Evolutionary conservation across 1,284 basidiomycete species (phyloP), one percentile per base, ranked within the genome.

Genomic region (Exobasidium cylindrosporum): DNA sequence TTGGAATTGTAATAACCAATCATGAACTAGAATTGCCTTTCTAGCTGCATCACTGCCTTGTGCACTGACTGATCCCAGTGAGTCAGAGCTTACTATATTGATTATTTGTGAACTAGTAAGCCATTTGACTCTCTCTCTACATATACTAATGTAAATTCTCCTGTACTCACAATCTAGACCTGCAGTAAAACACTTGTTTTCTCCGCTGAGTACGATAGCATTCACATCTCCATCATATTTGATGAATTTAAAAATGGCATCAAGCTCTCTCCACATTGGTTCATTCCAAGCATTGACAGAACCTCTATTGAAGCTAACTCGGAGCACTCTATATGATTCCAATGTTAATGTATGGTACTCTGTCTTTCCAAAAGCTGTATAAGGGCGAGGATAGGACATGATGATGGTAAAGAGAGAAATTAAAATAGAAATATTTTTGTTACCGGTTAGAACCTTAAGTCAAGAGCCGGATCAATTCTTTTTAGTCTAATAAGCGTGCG

Each of bases 121-220:
- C 14, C 29, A 62, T 3, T 45, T 23, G 3, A 23, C 23, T 45
- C 23, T 3, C 43, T 45, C 4, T 11, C 10, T 4, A 11, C 43
- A 45, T 17, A 45, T 45, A 3, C 17, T 45, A 17, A 4, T 4
- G 23, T 45, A 10, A 43, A 43, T n/a, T 10, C n/a, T 40, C 29
- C 60, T 52, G 11, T 49, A 58, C 67, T 32, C 61, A 66, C 70
- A 60, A 60, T 80, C 79, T 7, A 80, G 68, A 4, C 79, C 79
- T 3, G 77, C 79, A 23, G 78, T 80, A 62, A 80, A 80, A 32
- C 69, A 73, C 10, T 68, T 61, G 5, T 76, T 76, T 52, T 77
- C 67, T 30, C 73, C 75, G 6, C 69, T 70, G 3, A 80, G 66
- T 1, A 80, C 72, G 43, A 80, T 72, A n/a, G 59, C 70, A 43